phyloP scores from a whole-genome alignment of 2,329 filamentous ascomycete genomes.

The Ramularia endophylla region DNA sequence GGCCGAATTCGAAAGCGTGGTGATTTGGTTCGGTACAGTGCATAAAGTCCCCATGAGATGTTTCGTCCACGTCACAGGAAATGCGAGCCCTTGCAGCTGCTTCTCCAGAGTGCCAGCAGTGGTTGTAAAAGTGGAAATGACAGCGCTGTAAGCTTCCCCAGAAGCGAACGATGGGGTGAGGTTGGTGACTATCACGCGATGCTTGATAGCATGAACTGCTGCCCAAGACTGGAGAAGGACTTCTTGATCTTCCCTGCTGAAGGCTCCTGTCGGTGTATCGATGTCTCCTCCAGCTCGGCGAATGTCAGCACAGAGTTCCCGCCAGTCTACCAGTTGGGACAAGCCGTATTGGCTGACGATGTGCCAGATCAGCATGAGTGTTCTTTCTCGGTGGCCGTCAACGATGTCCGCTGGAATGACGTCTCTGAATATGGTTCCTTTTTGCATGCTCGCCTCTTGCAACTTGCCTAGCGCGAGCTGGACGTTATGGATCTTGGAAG shows the following conservation, averaged over 20 bases:
- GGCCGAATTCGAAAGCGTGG: conserved; percentile 51
- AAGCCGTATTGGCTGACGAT: conserved; percentile 54
- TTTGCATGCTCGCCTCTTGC: conserved; percentile 17
- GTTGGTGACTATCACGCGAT: conserved; percentile 41
- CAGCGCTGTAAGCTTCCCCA: conserved; percentile 47
- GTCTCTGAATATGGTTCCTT: conserved; percentile 21
- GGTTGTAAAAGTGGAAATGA: conserved; percentile 44
- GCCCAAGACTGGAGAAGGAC: conserved; percentile 52
- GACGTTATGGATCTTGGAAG: conserved; percentile 55
- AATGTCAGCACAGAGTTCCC: conserved; percentile 46
- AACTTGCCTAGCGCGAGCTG: conserved; percentile 52
- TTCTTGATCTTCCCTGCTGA: conserved; percentile 13
- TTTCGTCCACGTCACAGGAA: conserved; percentile 39
- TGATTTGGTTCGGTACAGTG: conserved; percentile 48
- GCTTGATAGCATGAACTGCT: conserved; percentile 33
- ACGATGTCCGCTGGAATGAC: conserved; percentile 55
- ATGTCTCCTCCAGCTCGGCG: conserved; percentile 3
- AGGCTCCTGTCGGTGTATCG: background rate
- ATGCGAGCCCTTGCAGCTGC: conserved; percentile 39
- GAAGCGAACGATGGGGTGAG: conserved; percentile 55
- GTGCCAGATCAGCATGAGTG: conserved; percentile 54
- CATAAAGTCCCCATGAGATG: conserved; percentile 34
- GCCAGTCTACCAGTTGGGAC: conserved; percentile 49
- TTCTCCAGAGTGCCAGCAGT: conserved; percentile 22
- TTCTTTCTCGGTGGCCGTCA: conserved; percentile 60